These are phyloP conservation scores for Globisporangium paddicum DNA, from an alignment of 352 stramenopile genomes.

Conservation along the genomic window DNA sequence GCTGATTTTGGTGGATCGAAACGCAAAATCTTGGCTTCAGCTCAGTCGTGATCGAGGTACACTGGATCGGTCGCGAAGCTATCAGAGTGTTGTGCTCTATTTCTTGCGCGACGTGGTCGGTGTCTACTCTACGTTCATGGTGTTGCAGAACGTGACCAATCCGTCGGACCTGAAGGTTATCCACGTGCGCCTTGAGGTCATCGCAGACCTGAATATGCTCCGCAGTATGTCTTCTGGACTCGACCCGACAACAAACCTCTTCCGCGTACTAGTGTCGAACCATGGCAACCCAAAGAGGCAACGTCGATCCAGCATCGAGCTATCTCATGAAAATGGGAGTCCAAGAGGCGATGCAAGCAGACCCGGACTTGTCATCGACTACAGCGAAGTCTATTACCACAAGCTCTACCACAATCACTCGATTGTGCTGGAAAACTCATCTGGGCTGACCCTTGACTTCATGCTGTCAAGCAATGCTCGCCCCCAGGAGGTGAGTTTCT, in stretches of 20 bases:
- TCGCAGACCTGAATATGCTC: constrained; percentile 81
- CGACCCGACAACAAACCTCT: constrained; percentile 68
- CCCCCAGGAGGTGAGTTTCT: constrained; percentile 81
- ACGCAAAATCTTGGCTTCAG: constrained; percentile 73
- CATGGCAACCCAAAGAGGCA: constrained; percentile 53
- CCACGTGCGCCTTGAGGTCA: constrained; percentile 80
- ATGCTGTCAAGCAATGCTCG: constrained; percentile 81
- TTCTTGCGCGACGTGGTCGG: constrained; percentile 78
- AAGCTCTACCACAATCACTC: constrained; percentile 89
- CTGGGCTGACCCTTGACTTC: constrained; percentile 79
- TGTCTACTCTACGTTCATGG: constrained; percentile 83
- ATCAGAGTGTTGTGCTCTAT: constrained; percentile 82
- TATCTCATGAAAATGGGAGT: constrained; percentile 8
- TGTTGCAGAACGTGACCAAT: constrained; percentile 81
- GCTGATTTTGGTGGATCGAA: constrained; percentile 67
- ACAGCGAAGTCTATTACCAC: constrained; percentile 86
- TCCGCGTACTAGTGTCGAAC: constrained; percentile 83
- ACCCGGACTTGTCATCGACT: constrained; percentile 63
- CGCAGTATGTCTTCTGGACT: constrained; percentile 74
- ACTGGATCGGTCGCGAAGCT: constrained; percentile 61
- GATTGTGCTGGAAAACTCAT: constrained; percentile 86
- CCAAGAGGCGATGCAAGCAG: constrained; percentile 11
- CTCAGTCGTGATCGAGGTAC: constrained; percentile 77
- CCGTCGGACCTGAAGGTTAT: constrained; percentile 85
- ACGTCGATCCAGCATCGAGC: constrained; percentile 58